phyloP scores from a whole-genome alignment of 164 flowering plant species.

The Vitis vinifera region DNA sequence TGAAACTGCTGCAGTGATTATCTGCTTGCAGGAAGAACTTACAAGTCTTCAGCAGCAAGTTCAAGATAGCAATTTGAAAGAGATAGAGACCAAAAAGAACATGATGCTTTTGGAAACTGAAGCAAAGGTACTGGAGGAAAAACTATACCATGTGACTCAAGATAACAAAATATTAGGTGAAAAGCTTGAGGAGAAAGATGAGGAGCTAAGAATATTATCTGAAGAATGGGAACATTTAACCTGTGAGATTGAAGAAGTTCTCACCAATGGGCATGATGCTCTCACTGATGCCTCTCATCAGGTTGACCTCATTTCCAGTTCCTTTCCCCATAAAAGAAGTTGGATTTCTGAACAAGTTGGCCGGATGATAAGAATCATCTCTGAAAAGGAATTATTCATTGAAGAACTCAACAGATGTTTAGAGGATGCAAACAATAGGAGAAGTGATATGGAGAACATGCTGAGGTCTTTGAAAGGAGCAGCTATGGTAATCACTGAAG shows the following conservation, averaged over 20 bases:
- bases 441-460: constrained; percentile 74
- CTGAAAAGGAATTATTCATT: constrained; percentile 75
- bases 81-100: constrained; percentile 43
- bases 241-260: constrained; percentile 63
- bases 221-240: constrained; percentile 68
- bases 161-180: constrained; percentile 43
- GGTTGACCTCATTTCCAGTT: constrained; percentile 51
- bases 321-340: constrained; percentile 47
- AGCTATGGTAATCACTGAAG: constrained; percentile 73
- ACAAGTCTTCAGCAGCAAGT: constrained; percentile 69
- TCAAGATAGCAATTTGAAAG: constrained; percentile 48
- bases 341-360: constrained; percentile 72
- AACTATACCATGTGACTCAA: constrained; percentile 26
- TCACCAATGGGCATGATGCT: constrained; percentile 62
- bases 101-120: constrained; percentile 41
- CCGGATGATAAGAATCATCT: constrained; percentile 39
- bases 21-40: constrained; percentile 92
- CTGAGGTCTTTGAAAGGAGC: constrained; percentile 87
- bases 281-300: constrained; percentile 64
- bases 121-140: constrained; percentile 43
- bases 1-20: constrained; percentile 95
- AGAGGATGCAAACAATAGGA: constrained; percentile 63
- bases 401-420: constrained; percentile 65
- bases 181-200: constrained; percentile 52
- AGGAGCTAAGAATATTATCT: constrained; percentile 35